Percentiles rank a stretch among this genome's conserved stretches.
phyloP scores from a whole-genome alignment of 345 rosid genomes.

The Durio zibethinus region DNA sequence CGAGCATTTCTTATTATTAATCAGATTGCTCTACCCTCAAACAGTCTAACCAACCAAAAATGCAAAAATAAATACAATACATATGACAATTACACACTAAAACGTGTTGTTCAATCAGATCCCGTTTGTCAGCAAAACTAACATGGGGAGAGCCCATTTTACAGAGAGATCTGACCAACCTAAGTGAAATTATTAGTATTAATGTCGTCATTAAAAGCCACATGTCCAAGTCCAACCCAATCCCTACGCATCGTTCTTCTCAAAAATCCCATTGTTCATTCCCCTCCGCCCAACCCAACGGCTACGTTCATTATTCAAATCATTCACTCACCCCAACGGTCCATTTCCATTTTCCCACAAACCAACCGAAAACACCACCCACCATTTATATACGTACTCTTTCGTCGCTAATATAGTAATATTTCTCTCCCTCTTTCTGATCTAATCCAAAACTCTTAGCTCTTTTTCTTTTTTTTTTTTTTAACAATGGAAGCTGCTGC shows the following conservation, averaged over 20 bases:
- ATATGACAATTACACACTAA: no score
- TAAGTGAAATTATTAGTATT: background rate
- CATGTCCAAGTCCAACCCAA: no score
- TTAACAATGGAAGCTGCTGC: conserved; percentile 7
- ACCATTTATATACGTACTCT: background rate
- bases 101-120: no score
- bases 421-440: conserved; percentile 10
- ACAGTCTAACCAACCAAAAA: no score
- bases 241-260: no score
- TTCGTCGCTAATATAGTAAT: background rate
- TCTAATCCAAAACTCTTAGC: background rate
- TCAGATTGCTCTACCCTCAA: no score
- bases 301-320: conserved; percentile 44
- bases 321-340: conserved; percentile 52
- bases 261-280: no score
- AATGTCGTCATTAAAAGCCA: no score
- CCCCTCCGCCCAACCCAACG: conserved; percentile 28
- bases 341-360: conserved; percentile 40
- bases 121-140: background rate
- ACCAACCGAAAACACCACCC: conserved; percentile 17
- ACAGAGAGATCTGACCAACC: background rate
- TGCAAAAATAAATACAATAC: no score
- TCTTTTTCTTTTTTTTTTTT: no score
- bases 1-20: no score
- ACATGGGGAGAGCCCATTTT: background rate